Evolutionary conservation across 2,329 filamentous ascomycete genomes (phyloP).

Genomic region (Knufia petricola): DNA sequence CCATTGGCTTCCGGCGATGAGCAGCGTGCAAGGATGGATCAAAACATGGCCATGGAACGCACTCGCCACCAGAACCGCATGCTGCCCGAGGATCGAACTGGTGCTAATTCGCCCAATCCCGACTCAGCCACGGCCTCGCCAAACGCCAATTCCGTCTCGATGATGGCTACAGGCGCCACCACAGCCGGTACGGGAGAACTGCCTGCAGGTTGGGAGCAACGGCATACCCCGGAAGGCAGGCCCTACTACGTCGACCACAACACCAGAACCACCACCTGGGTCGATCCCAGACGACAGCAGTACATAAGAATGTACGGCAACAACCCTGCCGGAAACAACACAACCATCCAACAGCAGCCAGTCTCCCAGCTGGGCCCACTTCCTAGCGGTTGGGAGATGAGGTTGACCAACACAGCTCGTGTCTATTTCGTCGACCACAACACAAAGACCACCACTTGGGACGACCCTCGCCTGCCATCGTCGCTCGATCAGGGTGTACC

Average conservation of each 20-base stretch:
- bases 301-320: slow-evolving; percentile 98
- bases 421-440: slow-evolving; percentile 99
- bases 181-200: slow-evolving; percentile 87
- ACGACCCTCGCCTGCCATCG: slow-evolving; percentile 87
- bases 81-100: slow-evolving; percentile 88
- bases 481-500: slow-evolving; percentile 97
- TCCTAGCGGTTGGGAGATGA: slow-evolving; percentile 99
- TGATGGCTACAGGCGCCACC: slow-evolving; percentile 92
- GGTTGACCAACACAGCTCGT: slow-evolving; percentile 90
- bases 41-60: slow-evolving; percentile 85
- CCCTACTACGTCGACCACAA: slow-evolving; percentile 98
- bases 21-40: slow-evolving; percentile 70
- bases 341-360: slow-evolving; percentile 89
- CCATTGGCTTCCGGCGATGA: slow-evolving; percentile 75
- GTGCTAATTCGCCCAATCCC: slow-evolving; percentile 78
- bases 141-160: slow-evolving; percentile 51
- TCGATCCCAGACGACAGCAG: slow-evolving; percentile 91
- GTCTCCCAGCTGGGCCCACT: slow-evolving; percentile 92
- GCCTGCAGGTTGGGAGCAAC: slow-evolving; percentile 90
- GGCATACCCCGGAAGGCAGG: slow-evolving; percentile 87
- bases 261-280: slow-evolving; percentile 95
- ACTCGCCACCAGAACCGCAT: slow-evolving; percentile 92
- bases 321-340: slow-evolving; percentile 55
- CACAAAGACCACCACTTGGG: slow-evolving; percentile 99
- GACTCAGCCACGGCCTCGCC: slow-evolving; percentile 38